Evolutionary conservation across 2,329 filamentous ascomycete genomes (phyloP).

Genomic region (Sarocladiaceae sp.): DNA sequence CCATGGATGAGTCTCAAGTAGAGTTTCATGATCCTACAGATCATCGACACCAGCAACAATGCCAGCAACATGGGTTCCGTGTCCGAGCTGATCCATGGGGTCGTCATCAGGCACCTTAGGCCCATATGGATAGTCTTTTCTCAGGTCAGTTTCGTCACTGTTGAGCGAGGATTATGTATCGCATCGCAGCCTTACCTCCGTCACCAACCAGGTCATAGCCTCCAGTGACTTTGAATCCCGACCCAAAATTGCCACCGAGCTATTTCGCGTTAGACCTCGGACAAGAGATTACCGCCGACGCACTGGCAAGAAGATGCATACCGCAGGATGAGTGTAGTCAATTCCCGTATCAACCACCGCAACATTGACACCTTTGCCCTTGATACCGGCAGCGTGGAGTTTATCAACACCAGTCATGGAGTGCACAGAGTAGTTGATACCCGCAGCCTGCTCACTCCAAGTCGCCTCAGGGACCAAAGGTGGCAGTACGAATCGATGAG

Average conservation of each 20-base stretch:
- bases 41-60: slow-evolving; percentile 24
- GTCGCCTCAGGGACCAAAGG: too few species aligned
- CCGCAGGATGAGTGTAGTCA: slow-evolving; percentile 19
- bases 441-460: too few species aligned
- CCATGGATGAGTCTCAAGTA: too few species aligned
- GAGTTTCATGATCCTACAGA: too few species aligned
- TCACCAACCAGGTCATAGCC: slow-evolving; percentile 21
- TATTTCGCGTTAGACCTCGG: slow-evolving; percentile 6
- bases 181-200: slow-evolving; percentile 10
- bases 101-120: slow-evolving; percentile 18
- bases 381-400: too few species aligned
- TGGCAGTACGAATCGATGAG: too few species aligned
- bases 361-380: slow-evolving; percentile 21
- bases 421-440: too few species aligned
- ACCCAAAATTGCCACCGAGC: slow-evolving; percentile 20
- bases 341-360: slow-evolving; percentile 23
- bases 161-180: not conserved
- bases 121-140: not conserved
- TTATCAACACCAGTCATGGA: too few species aligned
- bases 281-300: too few species aligned
- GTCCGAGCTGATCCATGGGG: slow-evolving; percentile 21
- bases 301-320: slow-evolving; percentile 1
- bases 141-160: not conserved
- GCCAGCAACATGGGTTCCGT: slow-evolving; percentile 26
- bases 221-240: slow-evolving; percentile 19